Evolutionary conservation across 495 filamentous ascomycete species (phyloP), one percentile per base, ranked within the genome.

Genomic region (Cercophora scortea): DNA sequence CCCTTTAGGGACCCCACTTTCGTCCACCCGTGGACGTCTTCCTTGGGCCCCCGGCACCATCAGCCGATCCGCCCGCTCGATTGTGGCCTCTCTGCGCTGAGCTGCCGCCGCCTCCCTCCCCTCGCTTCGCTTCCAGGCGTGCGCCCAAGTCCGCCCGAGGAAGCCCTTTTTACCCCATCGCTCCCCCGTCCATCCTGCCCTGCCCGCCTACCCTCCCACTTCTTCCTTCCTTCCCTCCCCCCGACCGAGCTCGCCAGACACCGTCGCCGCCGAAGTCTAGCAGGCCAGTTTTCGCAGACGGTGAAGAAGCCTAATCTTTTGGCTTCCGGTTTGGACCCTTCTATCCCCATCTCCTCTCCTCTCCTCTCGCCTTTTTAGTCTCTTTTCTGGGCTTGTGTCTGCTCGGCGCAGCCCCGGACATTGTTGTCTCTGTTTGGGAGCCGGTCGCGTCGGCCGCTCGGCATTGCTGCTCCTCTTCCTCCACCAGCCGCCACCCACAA

Each of bases 61-160:
- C 63, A 68, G 63, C 65, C 65, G 65, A 68, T 66, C 63, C 65
- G 65, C 62, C 63, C 61, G 61, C 56, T 61, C 58, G 56, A 62
- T 55, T 64, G 56, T 61, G 59, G 61, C 53, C 56, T 58, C 57
- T 57, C 59, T 53, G 46, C 49, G 35, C 40, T 53, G 52, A 56
- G 53, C 61, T 61, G 64, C 64, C 62, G 64, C 64, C 61, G 61
- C 57, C 62, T 61, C 60, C 53, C 57, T 62, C 55, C 55, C 51
- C 51, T 65, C 55, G 60, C 51, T 47, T 65, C 55, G 60, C 60
- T 60, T 58, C 60, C 58, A 56, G 59, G 51, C 54, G 47, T 54
- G 50, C 51, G 42, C 33, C 55, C 42, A 58, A 45, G 55, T 60
- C 60, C 58, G 60, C 61, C 60, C 62, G 60, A 61, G 54, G 55